A percentile compares a stretch with the other conserved stretches of the same genome.
Conservation (phyloP, 2,329 filamentous ascomycete genomes). For the Calonectria crousiana region DNA sequence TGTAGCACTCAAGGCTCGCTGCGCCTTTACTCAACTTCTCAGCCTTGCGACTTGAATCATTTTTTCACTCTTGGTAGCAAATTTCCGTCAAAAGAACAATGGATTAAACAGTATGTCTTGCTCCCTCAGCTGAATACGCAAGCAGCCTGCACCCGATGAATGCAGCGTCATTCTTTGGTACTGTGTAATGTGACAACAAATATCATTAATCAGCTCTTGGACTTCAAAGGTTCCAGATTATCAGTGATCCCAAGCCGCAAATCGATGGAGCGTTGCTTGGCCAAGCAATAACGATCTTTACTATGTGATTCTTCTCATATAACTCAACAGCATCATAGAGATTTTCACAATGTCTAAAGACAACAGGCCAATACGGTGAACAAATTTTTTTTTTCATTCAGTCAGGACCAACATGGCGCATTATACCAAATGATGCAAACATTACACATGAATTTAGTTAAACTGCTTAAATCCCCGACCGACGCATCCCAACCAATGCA, state of each 20-base stretch:
- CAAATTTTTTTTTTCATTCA: neutral
- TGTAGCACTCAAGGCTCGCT: neutral
- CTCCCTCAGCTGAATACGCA: neutral
- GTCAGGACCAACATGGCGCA: neutral
- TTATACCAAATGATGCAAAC: neutral
- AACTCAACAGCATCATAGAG: too few species aligned
- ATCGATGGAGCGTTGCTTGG: neutral
- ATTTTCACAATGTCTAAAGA: neutral
- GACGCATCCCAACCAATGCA: conserved; percentile 9
- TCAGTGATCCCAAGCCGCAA: neutral
- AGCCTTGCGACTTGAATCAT: neutral
- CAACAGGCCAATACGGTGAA: neutral
- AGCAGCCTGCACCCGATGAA: neutral
- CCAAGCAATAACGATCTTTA: neutral
- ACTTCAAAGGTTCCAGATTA: neutral
- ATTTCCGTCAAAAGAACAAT: neutral
- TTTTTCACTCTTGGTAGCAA: neutral
- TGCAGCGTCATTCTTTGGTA: neutral
- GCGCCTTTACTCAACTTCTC: neutral
- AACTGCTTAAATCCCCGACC: neutral
- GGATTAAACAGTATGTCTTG: neutral
- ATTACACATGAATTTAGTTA: conserved; percentile 7
- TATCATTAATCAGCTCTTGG: neutral
- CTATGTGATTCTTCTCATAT: neutral
- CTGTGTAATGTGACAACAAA: neutral